phyloP scores from a whole-genome alignment of 164 flowering plant species.

The Vitis rupestris region DNA sequence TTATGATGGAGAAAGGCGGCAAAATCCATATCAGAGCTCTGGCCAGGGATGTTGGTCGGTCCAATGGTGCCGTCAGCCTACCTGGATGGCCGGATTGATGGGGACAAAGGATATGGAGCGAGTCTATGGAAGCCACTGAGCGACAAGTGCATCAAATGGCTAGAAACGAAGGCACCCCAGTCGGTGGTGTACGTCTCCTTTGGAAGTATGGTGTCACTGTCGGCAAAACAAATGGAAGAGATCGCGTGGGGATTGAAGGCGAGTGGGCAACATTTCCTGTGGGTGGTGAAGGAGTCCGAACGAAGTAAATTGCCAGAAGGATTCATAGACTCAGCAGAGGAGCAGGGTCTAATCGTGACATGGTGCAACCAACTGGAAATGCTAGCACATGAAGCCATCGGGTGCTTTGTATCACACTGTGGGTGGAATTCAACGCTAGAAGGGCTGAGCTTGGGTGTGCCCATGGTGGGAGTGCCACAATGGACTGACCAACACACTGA shows the following conservation, averaged over 20 bases:
- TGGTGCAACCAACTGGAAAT: slow-evolving; percentile 47
- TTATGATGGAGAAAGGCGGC: slow-evolving; percentile 19
- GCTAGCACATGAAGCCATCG: slow-evolving; percentile 31
- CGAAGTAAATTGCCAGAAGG: slow-evolving; percentile 18
- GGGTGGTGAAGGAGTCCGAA: slow-evolving; percentile 42
- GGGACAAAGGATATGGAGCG: slow-evolving; percentile 43
- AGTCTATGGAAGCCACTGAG: slow-evolving; percentile 44
- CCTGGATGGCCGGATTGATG: slow-evolving; percentile 40
- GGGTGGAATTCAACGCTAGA: slow-evolving; percentile 56
- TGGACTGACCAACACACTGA: slow-evolving; percentile 49
- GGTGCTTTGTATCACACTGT: slow-evolving; percentile 49
- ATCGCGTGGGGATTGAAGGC: slow-evolving; percentile 30
- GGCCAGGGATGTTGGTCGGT: slow-evolving; percentile 41
- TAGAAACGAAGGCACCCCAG: slow-evolving; percentile 24
- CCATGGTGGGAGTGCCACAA: slow-evolving; percentile 48
- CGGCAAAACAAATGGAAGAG: slow-evolving; percentile 33
- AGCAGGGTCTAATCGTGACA: slow-evolving; percentile 30
- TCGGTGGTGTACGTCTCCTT: slow-evolving; percentile 48
- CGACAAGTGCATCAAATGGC: slow-evolving; percentile 36
- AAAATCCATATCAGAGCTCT: slow-evolving; percentile 19
- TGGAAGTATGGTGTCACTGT: slow-evolving; percentile 47
- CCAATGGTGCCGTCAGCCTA: slow-evolving; percentile 59
- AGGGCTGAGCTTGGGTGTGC: slow-evolving; percentile 48
- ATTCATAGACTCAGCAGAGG: slow-evolving; percentile 19
- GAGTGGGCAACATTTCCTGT: slow-evolving; percentile 26